Percentiles rank a stretch among this genome's conserved stretches.
Conservation (phyloP, 768 basidiomycete species). For the Chalciporus pseudorubinellus region DNA sequence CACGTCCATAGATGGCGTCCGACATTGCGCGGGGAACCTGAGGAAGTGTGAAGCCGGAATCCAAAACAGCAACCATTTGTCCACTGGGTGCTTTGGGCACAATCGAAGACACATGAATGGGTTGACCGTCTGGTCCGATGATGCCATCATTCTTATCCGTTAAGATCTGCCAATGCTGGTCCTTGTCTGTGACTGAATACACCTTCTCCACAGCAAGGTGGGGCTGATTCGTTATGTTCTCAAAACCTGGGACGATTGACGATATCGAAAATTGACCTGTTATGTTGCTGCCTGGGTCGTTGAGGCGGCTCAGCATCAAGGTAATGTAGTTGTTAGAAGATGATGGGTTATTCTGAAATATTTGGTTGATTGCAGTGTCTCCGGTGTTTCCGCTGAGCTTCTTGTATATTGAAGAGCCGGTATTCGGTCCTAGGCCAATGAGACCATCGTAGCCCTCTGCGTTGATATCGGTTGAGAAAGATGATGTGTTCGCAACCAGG, state of each 20-base stretch:
- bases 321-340: slow-evolving; percentile 62
- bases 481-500: slow-evolving; percentile 57
- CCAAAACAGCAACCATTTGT: slow-evolving; percentile 69
- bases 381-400: slow-evolving; percentile 49
- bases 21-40: slow-evolving; percentile 74
- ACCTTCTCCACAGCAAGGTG: slow-evolving; percentile 67
- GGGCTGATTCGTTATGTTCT: slow-evolving; percentile 59
- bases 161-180: slow-evolving; percentile 81
- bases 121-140: slow-evolving; percentile 72
- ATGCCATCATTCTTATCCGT: slow-evolving; percentile 65
- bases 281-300: slow-evolving; percentile 45
- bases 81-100: slow-evolving; percentile 64
- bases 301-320: slow-evolving; percentile 59
- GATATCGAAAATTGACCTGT: slow-evolving; percentile 70
- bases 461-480: slow-evolving; percentile 60
- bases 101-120: slow-evolving; percentile 60
- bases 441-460: slow-evolving; percentile 67
- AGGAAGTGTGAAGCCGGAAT: slow-evolving; percentile 69
- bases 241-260: slow-evolving; percentile 60
- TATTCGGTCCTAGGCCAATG: slow-evolving; percentile 76
- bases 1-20: slow-evolving; percentile 78
- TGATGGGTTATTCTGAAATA: slow-evolving; percentile 59
- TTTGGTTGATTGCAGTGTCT: slow-evolving; percentile 59
- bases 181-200: slow-evolving; percentile 53
- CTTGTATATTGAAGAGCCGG: slow-evolving; percentile 60